Base-by-base conservation (phyloP, 2,329 filamentous ascomycete species). In the Penicillium sp. region DNA sequence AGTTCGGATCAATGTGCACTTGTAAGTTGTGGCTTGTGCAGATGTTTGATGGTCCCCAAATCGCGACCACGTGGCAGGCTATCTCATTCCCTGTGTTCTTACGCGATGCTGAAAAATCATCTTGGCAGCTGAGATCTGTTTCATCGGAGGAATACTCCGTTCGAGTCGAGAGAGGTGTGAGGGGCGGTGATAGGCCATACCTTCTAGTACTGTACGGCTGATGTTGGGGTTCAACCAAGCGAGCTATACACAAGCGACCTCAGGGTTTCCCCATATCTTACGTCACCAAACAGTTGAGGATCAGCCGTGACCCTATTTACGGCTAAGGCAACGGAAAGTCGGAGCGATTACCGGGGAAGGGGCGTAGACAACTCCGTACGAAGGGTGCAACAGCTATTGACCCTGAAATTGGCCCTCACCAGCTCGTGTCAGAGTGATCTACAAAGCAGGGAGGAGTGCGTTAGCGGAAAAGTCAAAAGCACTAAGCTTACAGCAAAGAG, bases 371-470 rank as follows among this genome's bases (percentile, higher is more conserved):
- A 20, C 20, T 20, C 20, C 20, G 20, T 39, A 39, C 37, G 5
- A n/a, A 15, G 3, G 22, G 11, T 28, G 38, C 15, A 49, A 55
- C 25, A 22, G 43, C 22, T 25, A 55, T 55, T 50, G 37, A 35
- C 35, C 20, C 35, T 51, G 4, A 17, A 49, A 17, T 11, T 35
- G n/a, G 8, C n/a, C 47, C 7, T 31, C 2, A 31, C 28, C 17
- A 38, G 34, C 57, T 49, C 38, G 47, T 53, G 55, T 55, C 28
- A 58, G n/a, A 25, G 39, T 43, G 49, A 39, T 42, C 54, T 31
- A 38, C 49, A 25, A 28, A 20, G 35, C 34, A 51, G 20, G 5
- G 34, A 35, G 15, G 45, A 20, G 49, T 25, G 28, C 35, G 17
- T 38, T 37, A 25, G 48, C 35, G 28, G 28, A 37, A 25, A 51